Conservation (phyloP, 106 monocot genomes). For the Allium cepa region DNA sequence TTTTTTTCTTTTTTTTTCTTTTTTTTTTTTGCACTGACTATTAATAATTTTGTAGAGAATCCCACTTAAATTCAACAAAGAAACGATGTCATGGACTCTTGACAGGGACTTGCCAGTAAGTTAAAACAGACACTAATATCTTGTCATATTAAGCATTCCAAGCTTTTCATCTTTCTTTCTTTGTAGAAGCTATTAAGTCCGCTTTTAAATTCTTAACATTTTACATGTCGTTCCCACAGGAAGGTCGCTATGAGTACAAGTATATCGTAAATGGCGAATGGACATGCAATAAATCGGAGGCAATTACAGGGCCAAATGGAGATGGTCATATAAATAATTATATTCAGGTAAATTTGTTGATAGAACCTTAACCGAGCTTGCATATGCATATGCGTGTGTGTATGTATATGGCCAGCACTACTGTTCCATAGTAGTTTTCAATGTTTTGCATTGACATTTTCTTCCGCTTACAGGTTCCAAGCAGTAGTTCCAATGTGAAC, state of each 20-base stretch:
- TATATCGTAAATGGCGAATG: conserved; percentile 83
- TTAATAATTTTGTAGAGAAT: conserved; percentile 45
- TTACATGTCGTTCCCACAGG: conserved; percentile 25
- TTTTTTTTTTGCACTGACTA: background rate
- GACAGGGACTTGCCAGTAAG: conserved; percentile 82
- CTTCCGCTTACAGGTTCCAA: conserved; percentile 30
- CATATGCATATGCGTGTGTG: background rate
- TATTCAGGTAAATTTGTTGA: conserved; percentile 36
- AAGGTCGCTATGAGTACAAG: conserved; percentile 92
- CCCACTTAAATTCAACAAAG: conserved; percentile 62
- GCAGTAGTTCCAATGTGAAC: conserved; percentile 15
- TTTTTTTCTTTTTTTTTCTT: background rate
- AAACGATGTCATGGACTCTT: conserved; percentile 60
- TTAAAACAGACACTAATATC: background rate
- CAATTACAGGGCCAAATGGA: conserved; percentile 44
- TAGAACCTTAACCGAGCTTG: no score
- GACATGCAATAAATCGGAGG: conserved; percentile 58
- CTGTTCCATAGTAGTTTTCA: background rate
- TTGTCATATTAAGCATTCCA: background rate
- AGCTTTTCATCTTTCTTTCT: background rate
- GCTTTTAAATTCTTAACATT: background rate
- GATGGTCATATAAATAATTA: conserved; percentile 92
- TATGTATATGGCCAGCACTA: background rate
- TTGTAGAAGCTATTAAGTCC: background rate
- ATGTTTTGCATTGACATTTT: background rate